Conservation (phyloP, 495 filamentous ascomycete species). For the Penicillium roqueforti region DNA sequence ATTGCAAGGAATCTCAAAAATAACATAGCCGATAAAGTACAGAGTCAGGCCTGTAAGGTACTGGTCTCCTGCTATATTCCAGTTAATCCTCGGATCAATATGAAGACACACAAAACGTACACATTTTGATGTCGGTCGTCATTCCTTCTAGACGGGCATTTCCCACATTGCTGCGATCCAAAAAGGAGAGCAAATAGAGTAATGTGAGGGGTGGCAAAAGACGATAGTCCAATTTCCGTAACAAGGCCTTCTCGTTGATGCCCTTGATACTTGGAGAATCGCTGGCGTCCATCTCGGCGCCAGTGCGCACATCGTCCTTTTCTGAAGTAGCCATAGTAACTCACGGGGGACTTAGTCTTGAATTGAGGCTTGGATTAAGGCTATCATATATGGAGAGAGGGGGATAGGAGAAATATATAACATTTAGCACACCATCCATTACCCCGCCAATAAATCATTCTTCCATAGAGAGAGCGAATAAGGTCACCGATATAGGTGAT, state of each 20-base stretch:
- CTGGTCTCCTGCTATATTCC: constrained; percentile 54
- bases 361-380: not conserved
- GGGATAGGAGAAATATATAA: not conserved
- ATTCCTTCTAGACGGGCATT: constrained; percentile 62
- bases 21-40: constrained; percentile 73
- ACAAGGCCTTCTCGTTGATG: constrained; percentile 57
- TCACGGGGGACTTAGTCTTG: not conserved
- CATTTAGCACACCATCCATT: not conserved
- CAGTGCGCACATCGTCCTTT: not conserved
- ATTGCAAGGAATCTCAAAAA: constrained; percentile 69
- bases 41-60: constrained; percentile 68
- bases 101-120: constrained; percentile 17
- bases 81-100: not conserved
- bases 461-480: not conserved
- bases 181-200: constrained; percentile 68
- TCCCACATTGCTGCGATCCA: constrained; percentile 70
- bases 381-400: not conserved
- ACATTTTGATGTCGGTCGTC: constrained; percentile 59
- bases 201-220: constrained; percentile 65
- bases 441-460: not conserved
- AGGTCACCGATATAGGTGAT: not conserved
- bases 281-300: not conserved
- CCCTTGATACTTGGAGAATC: constrained; percentile 15
- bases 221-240: constrained; percentile 61
- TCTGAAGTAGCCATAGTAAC: constrained; percentile 1